These are phyloP conservation scores for Cymodocea nodosa DNA, from an alignment of 116 monocot species.

Conservation along the genomic window DNA sequence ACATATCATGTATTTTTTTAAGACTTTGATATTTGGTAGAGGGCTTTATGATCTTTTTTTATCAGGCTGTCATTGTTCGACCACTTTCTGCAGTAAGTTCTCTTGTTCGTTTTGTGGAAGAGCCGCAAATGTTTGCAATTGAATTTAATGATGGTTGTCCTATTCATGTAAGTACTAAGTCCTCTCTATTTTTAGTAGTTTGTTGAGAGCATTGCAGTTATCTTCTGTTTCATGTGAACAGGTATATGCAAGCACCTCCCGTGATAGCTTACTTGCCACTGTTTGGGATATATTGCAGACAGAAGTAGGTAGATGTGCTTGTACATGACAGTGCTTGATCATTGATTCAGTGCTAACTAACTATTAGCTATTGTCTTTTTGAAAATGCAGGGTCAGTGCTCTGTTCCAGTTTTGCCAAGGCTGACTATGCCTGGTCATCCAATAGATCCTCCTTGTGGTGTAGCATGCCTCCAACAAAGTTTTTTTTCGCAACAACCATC, in stretches of 20 bases:
- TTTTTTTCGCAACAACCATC: conserved; percentile 26
- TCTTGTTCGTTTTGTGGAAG: conserved; percentile 96
- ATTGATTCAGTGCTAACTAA: background rate
- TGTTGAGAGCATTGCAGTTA: background rate
- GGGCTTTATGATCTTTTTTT: background rate
- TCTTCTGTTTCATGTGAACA: conserved; percentile 15
- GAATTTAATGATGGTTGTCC: conserved; percentile 99
- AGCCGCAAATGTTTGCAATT: conserved; percentile 98
- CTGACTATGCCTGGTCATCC: conserved; percentile 94
- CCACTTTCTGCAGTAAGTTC: conserved; percentile 75
- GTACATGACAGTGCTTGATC: background rate
- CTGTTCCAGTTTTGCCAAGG: conserved; percentile 88
- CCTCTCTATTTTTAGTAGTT: background rate
- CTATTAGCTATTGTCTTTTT: background rate
- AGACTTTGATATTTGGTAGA: too few relatives aligned
- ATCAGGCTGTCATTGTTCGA: conserved; percentile 94
- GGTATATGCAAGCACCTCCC: conserved; percentile 98
- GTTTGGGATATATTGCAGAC: conserved; percentile 88
- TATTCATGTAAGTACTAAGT: conserved; percentile 55
- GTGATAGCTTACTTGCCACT: conserved; percentile 91
- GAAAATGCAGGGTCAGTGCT: conserved; percentile 61
- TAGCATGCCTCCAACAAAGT: conserved; percentile 37
- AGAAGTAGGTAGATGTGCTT: conserved; percentile 52
- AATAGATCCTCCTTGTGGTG: conserved; percentile 97
- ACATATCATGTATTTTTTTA: too few relatives aligned